Conservation (phyloP, 2,329 filamentous ascomycete genomes). For the Cladosporium sp. region DNA sequence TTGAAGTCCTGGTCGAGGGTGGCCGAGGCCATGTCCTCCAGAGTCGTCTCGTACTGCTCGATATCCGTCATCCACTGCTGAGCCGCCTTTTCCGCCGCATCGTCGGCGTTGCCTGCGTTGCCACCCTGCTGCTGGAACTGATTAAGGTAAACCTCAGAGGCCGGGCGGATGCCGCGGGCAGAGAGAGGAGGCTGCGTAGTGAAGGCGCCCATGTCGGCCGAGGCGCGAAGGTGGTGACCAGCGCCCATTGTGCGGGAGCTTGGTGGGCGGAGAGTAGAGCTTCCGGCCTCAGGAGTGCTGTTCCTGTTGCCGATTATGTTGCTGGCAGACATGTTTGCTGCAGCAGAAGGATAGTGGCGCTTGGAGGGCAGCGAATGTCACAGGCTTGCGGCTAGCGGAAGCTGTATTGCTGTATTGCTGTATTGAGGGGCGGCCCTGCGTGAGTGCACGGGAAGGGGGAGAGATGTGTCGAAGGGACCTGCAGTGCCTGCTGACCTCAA, state of each 20-base stretch:
- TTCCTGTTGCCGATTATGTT: constrained; percentile 73
- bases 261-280: constrained; percentile 73
- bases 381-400: constrained; percentile 7
- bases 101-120: constrained; percentile 69
- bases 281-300: constrained; percentile 90
- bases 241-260: constrained; percentile 58
- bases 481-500: constrained; percentile 84
- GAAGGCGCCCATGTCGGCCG: constrained; percentile 91
- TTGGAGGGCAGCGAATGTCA: constrained; percentile 7
- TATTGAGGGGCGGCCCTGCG: constrained; percentile 5
- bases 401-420: constrained; percentile 6
- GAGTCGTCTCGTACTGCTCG: constrained; percentile 96
- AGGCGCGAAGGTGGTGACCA: constrained; percentile 85
- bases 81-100: constrained; percentile 87
- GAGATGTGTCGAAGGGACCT: constrained; percentile 57
- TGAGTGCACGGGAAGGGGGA: constrained; percentile 19
- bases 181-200: constrained; percentile 61
- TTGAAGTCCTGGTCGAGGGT: constrained; percentile 99
- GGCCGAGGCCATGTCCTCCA: constrained; percentile 98
- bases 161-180: constrained; percentile 80
- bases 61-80: constrained; percentile 99
- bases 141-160: constrained; percentile 89
- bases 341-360: constrained; percentile 1
- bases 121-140: constrained; percentile 69
- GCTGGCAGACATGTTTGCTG: constrained; percentile 46